These are phyloP conservation scores for Fusarium proliferatum DNA, from an alignment of 2,329 filamentous ascomycete genomes.

Conservation along the genomic window DNA sequence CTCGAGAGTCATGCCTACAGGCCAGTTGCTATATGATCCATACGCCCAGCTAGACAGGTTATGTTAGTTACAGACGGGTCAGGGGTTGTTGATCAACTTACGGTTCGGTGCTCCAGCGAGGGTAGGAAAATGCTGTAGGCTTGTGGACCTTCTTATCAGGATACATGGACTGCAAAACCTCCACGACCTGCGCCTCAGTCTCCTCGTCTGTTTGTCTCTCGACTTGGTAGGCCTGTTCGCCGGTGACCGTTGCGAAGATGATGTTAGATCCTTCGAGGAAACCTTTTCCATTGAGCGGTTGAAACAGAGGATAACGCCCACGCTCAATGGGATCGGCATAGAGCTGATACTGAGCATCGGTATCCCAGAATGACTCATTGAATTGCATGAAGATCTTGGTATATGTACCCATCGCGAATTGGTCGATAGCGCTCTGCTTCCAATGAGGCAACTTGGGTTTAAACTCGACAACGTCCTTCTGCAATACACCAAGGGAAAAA, in stretches of 20 bases:
- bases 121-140: neutral
- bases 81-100: neutral
- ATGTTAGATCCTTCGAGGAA: neutral
- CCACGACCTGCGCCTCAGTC: neutral
- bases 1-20: neutral
- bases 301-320: neutral
- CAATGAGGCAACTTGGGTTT: neutral
- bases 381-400: neutral
- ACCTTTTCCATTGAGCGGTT: neutral
- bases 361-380: neutral
- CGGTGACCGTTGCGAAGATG: neutral
- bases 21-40: neutral
- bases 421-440: neutral
- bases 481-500: neutral
- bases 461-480: neutral
- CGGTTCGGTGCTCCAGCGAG: neutral
- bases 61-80: neutral
- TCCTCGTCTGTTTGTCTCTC: neutral
- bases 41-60: neutral
- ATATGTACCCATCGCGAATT: neutral
- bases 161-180: neutral
- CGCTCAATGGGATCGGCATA: neutral
- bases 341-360: neutral
- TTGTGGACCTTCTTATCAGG: neutral
- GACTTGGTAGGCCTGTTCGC: neutral